Evolutionary conservation across 148 eudicot genomes (phyloP).

Genomic region (Diospyros kaki): DNA sequence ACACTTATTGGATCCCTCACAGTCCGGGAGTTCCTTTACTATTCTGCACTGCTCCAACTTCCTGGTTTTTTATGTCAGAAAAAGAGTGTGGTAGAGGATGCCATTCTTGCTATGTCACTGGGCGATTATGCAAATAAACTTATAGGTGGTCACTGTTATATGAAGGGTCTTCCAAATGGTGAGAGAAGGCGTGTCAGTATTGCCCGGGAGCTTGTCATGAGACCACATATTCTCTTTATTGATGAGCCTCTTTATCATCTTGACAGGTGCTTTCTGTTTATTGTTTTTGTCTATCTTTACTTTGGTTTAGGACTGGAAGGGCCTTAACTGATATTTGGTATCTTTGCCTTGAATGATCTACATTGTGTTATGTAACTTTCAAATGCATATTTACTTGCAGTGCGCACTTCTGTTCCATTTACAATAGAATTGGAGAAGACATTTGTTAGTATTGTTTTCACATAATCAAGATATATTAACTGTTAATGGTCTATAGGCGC

Average conservation of each 20-base stretch:
- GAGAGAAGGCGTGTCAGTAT: conserved; percentile 93
- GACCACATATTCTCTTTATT: conserved; percentile 82
- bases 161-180: conserved; percentile 94
- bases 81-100: conserved; percentile 86
- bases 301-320: conserved; percentile 7
- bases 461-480: not conserved
- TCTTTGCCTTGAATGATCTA: not conserved
- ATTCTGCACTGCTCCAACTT: conserved; percentile 94
- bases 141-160: conserved; percentile 92
- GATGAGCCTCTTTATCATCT: conserved; percentile 99
- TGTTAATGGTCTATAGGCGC: not conserved
- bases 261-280: conserved; percentile 54
- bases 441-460: not conserved
- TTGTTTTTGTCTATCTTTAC: not conserved
- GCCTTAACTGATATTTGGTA: not conserved
- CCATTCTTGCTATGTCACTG: conserved; percentile 85
- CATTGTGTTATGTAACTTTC: not conserved
- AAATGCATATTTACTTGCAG: not conserved
- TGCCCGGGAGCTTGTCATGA: conserved; percentile 95
- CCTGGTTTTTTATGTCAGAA: conserved; percentile 83
- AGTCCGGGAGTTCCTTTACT: conserved; percentile 91
- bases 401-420: not conserved
- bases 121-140: conserved; percentile 89
- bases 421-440: too few species aligned
- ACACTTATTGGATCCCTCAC: conserved; percentile 86